Conservation (phyloP, 225 moss, liverwort and hornwort genomes). For the Ulota crispa region DNA sequence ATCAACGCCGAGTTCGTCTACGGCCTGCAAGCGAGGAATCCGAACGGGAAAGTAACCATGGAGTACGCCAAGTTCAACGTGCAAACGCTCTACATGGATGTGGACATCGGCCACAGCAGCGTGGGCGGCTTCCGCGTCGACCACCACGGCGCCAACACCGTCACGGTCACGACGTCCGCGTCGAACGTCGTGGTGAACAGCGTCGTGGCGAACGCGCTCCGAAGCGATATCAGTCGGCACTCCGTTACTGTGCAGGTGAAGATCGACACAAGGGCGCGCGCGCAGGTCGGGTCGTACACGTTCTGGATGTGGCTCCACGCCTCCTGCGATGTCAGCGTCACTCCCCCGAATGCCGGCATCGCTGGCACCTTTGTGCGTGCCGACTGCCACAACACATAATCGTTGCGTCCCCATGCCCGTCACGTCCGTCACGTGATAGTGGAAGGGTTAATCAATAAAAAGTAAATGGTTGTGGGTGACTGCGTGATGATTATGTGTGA, state of each 20-base stretch:
- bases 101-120: constrained; percentile 40
- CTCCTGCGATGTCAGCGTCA: constrained; percentile 24
- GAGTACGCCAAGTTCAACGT: constrained; percentile 38
- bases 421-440: too few relatives aligned
- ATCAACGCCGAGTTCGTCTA: constrained; percentile 26
- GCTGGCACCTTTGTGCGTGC: constrained; percentile 16
- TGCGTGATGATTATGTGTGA: too few relatives aligned
- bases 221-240: not conserved
- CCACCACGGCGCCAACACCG: not conserved
- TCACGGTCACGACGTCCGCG: constrained; percentile 2
- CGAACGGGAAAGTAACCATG: constrained; percentile 36
- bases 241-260: constrained; percentile 28
- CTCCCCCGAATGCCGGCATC: constrained; percentile 15
- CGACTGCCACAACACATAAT: constrained; percentile 26
- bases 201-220: constrained; percentile 23
- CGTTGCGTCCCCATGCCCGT: too few relatives aligned
- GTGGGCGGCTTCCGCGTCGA: constrained; percentile 23
- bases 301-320: constrained; percentile 52
- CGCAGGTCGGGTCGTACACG: constrained; percentile 33
- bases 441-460: too few relatives aligned
- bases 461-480: too few relatives aligned
- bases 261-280: constrained; percentile 31
- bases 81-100: constrained; percentile 36
- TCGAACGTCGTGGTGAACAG: constrained; percentile 20
- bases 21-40: constrained; percentile 35